Evolutionary conservation across 176 grass and related monocot species (phyloP), one percentile per base, ranked within the genome.

Genomic region (Cymbopogon citratus): DNA sequence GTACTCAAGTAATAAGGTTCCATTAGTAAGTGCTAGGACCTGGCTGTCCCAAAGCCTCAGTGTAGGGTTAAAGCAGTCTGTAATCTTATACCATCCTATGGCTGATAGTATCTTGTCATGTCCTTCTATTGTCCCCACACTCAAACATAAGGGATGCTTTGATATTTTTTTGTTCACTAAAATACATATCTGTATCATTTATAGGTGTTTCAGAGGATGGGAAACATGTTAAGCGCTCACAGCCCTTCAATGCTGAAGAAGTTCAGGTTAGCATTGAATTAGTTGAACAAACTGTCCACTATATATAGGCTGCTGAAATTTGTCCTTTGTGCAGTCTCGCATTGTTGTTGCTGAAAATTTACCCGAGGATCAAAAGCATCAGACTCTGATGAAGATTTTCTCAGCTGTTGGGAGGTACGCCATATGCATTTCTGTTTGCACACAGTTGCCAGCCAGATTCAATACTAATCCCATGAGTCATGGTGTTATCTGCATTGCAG

Each of bases 261-360:
- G 84, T 93, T 74, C 96, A 99, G 90, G 96, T 99, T 83, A 71
- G 45, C 43, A 57, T 75, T 38, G 15, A 63, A 63, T 70, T 64
- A 79, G 12, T 62, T 18, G 36, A 66, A 28, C 66, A 16, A 60
- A 72, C 6, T 69, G 11, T 62, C 25, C 38, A 24, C 26, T 86
- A 16, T 86, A 13, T 63, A 28, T n/a, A 43, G 52, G 27, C 29
- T 26, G 33, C 66, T 90, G 38, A 74, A 19, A 41, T 40, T n/a
- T 66, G 21, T 85, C 6, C 81, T 63, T 38, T 76, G 66, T 44
- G 16, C 34, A 99, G 92, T 89, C 96, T 59, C 93, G 96, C 43
- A 95, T 95, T 64, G 74, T 99, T 87, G 92, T 99, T 84, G 96
- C 92, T 85, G 96, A 99, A 84, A 95, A 95, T 78, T 80, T 99